Base-by-base conservation (phyloP, 2,329 filamentous ascomycete genomes). In the Huntiella omanensis region DNA sequence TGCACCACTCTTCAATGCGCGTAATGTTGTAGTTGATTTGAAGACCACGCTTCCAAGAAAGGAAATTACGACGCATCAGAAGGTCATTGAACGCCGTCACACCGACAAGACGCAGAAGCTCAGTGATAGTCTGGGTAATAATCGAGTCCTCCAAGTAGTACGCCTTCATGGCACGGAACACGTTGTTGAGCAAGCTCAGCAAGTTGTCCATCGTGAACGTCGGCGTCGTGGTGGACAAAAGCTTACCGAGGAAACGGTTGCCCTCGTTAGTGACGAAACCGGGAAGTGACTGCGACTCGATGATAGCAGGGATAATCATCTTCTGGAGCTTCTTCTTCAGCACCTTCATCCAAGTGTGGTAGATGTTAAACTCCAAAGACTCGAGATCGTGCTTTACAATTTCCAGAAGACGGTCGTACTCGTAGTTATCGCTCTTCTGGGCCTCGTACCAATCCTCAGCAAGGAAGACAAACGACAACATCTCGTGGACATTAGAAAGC, bases 21-120 rank as follows among this genome's bases (percentile, higher is more conserved):
- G 91, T 98, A 62, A 98, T 98, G 67, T 98, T 98, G 71, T 98
- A 98, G 67, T 98, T 98, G 67, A 98, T 98, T 64, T 98, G 91
- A 46, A 98, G 75, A 55, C 91, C 91, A 62, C 91, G 85, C 71
- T 98, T 98, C 91, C 91, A 98, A 0, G 87, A 95, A 49, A 98
- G 74, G 74, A 98, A 98, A 64, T 96, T 96, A 55, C 91, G 77
- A 56, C 91, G 78, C 87, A 98, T 95, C 54, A 98, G 73, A 52
- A 98, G 69, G 60, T 98, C 91, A 61, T 98, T 98, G 68, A 98
- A 98, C 3, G 91, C 91, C 1, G 91, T 98, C 34, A 98, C 91
- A 53, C 91, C 91, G 48, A 98, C 91, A 40, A 98, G 71, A 50
- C 82, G 78, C 50, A 98, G 72, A 48, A 98, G 75, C 65, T 98